These are phyloP conservation scores for Blastosporella zonata DNA, from an alignment of 1,284 basidiomycete genomes.

Conservation along the genomic window DNA sequence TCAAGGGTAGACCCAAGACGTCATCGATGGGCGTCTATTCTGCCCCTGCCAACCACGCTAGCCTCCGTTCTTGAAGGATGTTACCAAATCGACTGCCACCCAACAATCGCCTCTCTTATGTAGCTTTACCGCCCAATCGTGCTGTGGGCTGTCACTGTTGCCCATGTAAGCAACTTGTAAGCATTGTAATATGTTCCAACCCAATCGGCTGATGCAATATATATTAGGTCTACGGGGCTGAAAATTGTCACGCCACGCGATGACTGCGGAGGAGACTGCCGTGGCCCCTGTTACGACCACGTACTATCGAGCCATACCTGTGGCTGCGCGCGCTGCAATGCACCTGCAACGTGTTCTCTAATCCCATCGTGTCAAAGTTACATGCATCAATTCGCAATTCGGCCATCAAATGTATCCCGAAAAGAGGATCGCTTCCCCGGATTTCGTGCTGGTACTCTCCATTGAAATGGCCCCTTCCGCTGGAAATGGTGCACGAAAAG, in stretches of 20 bases:
- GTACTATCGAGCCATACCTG: background rate
- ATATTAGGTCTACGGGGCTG: background rate
- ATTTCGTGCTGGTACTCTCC: background rate
- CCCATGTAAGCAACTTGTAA: background rate
- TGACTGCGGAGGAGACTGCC: background rate
- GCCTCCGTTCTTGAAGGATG: slow-evolving; percentile 7
- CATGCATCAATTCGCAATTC: no score
- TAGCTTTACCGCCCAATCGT: no score
- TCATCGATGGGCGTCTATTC: slow-evolving; percentile 7
- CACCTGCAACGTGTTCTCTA: slow-evolving; percentile 9
- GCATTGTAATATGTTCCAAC: background rate
- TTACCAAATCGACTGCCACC: slow-evolving; percentile 1
- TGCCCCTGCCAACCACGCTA: background rate
- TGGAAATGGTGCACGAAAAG: background rate
- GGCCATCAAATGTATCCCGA: slow-evolving; percentile 11
- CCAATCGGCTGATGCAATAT: background rate
- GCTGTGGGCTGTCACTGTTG: no score
- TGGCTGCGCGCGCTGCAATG: slow-evolving; percentile 7
- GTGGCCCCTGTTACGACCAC: background rate
- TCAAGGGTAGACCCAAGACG: slow-evolving; percentile 1
- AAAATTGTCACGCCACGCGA: no score
- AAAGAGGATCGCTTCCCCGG: slow-evolving; percentile 1
- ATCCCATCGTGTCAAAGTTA: background rate
- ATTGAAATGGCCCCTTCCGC: background rate
- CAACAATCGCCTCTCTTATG: background rate